phyloP scores from a whole-genome alignment of 1,284 basidiomycete species.

The Puccinia polysora region DNA sequence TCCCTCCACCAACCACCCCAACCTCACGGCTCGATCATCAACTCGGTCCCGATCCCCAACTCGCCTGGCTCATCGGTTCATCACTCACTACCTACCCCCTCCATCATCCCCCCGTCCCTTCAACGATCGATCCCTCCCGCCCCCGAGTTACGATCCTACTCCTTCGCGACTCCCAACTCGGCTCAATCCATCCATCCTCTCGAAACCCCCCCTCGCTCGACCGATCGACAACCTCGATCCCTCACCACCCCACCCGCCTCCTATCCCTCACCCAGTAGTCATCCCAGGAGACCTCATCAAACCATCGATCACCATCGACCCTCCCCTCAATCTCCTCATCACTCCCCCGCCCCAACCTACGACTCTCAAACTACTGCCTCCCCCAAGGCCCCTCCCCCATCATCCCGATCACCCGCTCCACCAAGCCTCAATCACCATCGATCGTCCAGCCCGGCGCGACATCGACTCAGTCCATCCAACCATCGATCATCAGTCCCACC shows the following conservation, averaged over 20 bases:
- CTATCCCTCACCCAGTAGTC: conserved; percentile 45
- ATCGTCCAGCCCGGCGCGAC: conserved; percentile 32
- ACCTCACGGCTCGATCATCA: no score
- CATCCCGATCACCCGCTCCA: conserved; percentile 18
- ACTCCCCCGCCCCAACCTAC: conserved; percentile 4
- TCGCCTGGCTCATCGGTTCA: no score
- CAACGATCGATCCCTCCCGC: no score
- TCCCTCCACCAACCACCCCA: neutral
- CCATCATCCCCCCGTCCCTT: no score
- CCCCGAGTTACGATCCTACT: no score
- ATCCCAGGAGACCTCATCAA: conserved; percentile 14
- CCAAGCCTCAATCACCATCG: conserved; percentile 21
- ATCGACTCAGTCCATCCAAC: conserved; percentile 54
- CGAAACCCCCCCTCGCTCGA: no score
- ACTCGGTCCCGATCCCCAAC: no score
- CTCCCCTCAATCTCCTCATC: conserved; percentile 35
- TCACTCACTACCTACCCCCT: no score
- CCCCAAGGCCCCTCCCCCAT: neutral
- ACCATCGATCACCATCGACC: conserved; percentile 3
- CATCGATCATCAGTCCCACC: conserved; percentile 2
- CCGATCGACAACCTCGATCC: conserved; percentile 40
- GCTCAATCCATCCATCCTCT: conserved; percentile 13
- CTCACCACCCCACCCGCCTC: conserved; percentile 43
- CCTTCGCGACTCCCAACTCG: no score
- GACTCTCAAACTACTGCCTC: neutral